Conservation (phyloP, 129 eudicot species). For the Artemisia annua region DNA sequence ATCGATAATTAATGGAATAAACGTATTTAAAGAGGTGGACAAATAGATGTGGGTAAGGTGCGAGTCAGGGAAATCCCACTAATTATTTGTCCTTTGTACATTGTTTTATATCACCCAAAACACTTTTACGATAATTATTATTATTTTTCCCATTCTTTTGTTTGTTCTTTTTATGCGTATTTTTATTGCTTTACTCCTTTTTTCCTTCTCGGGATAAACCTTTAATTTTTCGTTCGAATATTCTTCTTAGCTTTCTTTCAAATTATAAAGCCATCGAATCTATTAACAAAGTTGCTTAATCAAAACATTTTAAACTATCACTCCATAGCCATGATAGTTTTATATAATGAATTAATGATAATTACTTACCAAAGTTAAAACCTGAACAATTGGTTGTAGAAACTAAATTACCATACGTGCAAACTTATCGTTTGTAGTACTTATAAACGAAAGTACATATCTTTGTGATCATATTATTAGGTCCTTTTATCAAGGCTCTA, state of each 20-base stretch:
- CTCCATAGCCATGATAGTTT: background rate
- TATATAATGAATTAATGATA: background rate
- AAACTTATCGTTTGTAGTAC: too few relatives aligned
- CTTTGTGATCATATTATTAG: too few relatives aligned
- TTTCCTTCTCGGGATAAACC: conserved; percentile 12
- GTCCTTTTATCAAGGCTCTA: too few relatives aligned
- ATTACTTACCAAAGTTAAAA: too few relatives aligned
- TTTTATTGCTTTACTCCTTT: conserved; percentile 49
- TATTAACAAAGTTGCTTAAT: conserved; percentile 19
- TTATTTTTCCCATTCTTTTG: conserved; percentile 42
- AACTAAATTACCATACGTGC: too few relatives aligned
- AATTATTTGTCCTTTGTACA: conserved; percentile 44
- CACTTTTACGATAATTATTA: conserved; percentile 26
- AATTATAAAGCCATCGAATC: conserved; percentile 18
- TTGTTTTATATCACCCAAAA: conserved; percentile 32
- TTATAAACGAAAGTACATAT: too few relatives aligned
- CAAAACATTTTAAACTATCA: background rate
- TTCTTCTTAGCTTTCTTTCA: conserved; percentile 15
- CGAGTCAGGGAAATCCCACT: conserved; percentile 53
- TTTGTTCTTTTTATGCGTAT: conserved; percentile 43
- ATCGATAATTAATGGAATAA: conserved; percentile 1
- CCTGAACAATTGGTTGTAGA: too few relatives aligned
- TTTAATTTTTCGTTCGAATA: conserved; percentile 34
- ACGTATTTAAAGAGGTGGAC: conserved; percentile 29
- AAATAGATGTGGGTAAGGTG: conserved; percentile 49